Evolutionary conservation across 148 eudicot species (phyloP).

Genomic region (Silene uniflora): DNA sequence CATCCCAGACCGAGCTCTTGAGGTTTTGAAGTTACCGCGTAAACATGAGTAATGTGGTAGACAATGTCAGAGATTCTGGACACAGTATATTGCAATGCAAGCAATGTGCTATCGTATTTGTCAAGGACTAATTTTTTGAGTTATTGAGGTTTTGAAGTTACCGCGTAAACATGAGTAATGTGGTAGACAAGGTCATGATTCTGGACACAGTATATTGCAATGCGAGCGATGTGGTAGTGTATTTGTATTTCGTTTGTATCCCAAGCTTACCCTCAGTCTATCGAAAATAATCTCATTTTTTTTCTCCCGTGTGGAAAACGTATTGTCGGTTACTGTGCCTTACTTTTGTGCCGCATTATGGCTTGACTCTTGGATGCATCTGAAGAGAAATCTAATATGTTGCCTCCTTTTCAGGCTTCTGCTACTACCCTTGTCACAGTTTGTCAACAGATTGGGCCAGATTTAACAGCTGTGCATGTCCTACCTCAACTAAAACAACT

Average conservation of each 20-base stretch:
- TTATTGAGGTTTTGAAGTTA: too few relatives aligned
- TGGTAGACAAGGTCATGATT: background rate
- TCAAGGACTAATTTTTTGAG: too few relatives aligned
- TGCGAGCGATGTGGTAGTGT: background rate
- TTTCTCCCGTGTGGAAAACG: background rate
- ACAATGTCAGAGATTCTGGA: background rate
- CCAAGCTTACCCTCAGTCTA: background rate
- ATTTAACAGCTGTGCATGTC: constrained; percentile 74
- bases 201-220: background rate
- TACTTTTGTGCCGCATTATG: background rate
- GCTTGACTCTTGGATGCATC: constrained; percentile 9
- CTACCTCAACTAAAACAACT: constrained; percentile 80
- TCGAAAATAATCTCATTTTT: background rate
- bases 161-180: background rate
- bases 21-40: too few relatives aligned
- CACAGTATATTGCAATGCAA: background rate
- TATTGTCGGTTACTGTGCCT: background rate
- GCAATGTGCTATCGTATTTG: background rate
- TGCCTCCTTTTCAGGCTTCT: constrained; percentile 57
- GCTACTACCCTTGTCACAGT: constrained; percentile 67
- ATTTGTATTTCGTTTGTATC: background rate
- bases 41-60: background rate
- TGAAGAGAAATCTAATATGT: background rate
- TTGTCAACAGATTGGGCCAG: constrained; percentile 84
- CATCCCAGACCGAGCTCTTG: background rate